Evolutionary conservation across 768 basidiomycete genomes (phyloP).

Genomic region (Suillus bovinus): DNA sequence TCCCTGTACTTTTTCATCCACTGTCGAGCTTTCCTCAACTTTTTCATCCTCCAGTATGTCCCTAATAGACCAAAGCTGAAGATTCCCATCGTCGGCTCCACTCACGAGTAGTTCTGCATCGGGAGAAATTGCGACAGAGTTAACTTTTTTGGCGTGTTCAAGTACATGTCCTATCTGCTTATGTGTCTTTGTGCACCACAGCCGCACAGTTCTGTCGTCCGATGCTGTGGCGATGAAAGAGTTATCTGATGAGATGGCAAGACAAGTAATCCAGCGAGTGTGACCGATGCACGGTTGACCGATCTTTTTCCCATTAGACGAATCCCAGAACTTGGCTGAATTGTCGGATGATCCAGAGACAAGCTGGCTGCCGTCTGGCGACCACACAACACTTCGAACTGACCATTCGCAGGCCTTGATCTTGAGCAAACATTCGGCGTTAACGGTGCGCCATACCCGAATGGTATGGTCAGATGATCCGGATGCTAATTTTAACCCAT

Average conservation of each 20-base stretch:
- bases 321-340: neutral
- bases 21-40: neutral
- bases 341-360: slow-evolving; percentile 6
- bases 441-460: slow-evolving; percentile 1
- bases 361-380: slow-evolving; percentile 1
- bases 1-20: neutral
- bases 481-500: slow-evolving; percentile 3
- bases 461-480: neutral
- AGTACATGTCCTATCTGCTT: neutral
- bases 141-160: neutral
- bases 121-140: slow-evolving; percentile 3
- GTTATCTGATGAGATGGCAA: neutral
- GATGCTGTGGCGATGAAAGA: neutral
- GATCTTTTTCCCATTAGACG: slow-evolving; percentile 2
- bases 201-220: neutral
- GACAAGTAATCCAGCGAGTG: neutral
- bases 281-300: neutral
- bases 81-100: neutral
- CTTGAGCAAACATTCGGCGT: neutral
- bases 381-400: slow-evolving; percentile 9
- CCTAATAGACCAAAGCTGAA: neutral
- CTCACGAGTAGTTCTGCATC: neutral
- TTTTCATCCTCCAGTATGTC: neutral
- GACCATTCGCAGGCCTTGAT: neutral
- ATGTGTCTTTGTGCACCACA: neutral